Conservation (phyloP, 1,284 basidiomycete species). For the Heterobasidion occidentale region DNA sequence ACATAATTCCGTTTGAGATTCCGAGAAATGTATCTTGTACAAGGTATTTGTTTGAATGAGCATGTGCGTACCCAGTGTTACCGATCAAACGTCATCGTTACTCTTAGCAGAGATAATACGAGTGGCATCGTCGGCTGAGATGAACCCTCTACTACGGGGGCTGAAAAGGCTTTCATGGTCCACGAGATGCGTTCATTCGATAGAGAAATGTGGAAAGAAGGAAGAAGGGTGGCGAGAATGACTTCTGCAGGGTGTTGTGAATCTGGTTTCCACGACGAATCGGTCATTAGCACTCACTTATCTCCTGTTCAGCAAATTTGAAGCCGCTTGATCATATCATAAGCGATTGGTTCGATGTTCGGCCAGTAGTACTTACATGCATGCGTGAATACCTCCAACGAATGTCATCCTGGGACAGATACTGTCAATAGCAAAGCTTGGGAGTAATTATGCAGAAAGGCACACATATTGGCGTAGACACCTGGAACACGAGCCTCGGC, state of each 20-base stretch:
- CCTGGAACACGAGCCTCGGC: not conserved
- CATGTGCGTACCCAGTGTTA: too few relatives aligned
- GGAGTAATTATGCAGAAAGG: not conserved
- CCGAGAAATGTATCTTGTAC: too few relatives aligned
- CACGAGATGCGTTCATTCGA: not conserved
- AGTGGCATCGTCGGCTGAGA: too few relatives aligned
- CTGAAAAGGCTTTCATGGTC: not conserved
- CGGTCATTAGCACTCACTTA: not conserved
- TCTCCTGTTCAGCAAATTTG: not conserved
- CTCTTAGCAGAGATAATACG: too few relatives aligned
- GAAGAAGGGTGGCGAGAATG: not conserved
- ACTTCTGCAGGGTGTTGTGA: not conserved
- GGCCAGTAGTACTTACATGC: not conserved
- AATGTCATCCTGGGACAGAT: not conserved
- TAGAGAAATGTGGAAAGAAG: not conserved
- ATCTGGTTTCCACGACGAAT: not conserved
- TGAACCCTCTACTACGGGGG: not conserved
- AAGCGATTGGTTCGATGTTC: not conserved
- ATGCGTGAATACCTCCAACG: not conserved
- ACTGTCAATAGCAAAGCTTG: not conserved
- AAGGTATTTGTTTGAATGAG: too few relatives aligned
- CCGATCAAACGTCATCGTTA: too few relatives aligned
- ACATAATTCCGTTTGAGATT: too few relatives aligned
- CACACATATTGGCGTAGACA: not conserved
- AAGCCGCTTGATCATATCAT: not conserved